These are phyloP conservation scores for Gliomastix tumulicola DNA, from an alignment of 2,329 filamentous ascomycete genomes.

Conservation along the genomic window DNA sequence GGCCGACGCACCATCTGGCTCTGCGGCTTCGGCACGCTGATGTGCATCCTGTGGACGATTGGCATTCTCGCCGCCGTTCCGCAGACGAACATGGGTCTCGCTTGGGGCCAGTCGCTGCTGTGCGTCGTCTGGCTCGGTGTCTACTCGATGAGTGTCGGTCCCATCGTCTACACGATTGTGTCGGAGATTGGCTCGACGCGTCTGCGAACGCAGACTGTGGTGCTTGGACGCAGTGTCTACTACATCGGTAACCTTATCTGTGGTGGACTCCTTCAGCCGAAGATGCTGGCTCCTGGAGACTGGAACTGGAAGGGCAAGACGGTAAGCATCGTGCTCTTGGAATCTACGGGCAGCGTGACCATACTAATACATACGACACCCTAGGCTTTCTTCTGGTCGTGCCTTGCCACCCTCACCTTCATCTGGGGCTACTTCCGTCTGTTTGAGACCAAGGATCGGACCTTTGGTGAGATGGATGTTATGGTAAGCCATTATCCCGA, in stretches of 20 bases:
- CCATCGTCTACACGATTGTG: slow-evolving; percentile 34
- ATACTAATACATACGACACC: neutral
- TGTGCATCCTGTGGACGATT: slow-evolving; percentile 31
- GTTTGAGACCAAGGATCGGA: slow-evolving; percentile 36
- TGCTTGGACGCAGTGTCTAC: slow-evolving; percentile 29
- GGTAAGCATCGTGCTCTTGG: no score
- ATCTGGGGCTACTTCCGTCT: slow-evolving; percentile 35
- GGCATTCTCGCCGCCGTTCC: slow-evolving; percentile 30
- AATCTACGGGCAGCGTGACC: no score
- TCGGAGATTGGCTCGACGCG: slow-evolving; percentile 33
- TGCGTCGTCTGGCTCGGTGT: slow-evolving; percentile 35
- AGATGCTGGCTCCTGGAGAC: slow-evolving; percentile 27
- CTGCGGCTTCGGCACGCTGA: slow-evolving; percentile 25
- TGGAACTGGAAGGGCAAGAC: slow-evolving; percentile 33
- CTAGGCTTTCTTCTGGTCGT: slow-evolving; percentile 35
- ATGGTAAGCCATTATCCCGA: slow-evolving; percentile 18
- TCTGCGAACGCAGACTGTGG: slow-evolving; percentile 32
- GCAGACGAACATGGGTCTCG: slow-evolving; percentile 22
- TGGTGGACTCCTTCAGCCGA: slow-evolving; percentile 27
- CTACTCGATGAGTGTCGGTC: slow-evolving; percentile 35
- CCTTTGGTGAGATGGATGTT: slow-evolving; percentile 36
- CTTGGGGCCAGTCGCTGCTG: slow-evolving; percentile 31
- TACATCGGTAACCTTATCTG: slow-evolving; percentile 33
- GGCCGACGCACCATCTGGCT: slow-evolving; percentile 36
- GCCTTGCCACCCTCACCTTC: slow-evolving; percentile 24